Conservation (phyloP, 2,329 filamentous ascomycete species). For the Claviceps sp. region DNA sequence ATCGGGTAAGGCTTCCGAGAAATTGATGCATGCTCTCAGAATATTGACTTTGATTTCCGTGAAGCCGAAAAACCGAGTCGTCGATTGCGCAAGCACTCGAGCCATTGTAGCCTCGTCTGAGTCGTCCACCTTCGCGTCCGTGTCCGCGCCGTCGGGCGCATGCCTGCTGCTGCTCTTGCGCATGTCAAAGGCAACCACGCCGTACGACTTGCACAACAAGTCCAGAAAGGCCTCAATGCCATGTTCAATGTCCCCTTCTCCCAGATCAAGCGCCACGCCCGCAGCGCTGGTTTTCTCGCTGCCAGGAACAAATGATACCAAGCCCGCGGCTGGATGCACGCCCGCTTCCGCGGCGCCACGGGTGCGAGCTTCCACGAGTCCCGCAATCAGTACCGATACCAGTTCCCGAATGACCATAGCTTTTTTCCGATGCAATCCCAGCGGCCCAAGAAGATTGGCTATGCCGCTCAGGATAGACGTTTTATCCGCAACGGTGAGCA, state of each 20-base stretch:
- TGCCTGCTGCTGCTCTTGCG: conserved; percentile 9
- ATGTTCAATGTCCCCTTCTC: conserved; percentile 50
- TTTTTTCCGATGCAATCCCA: conserved; percentile 80
- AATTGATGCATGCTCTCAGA: conserved; percentile 76
- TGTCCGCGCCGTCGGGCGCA: background rate
- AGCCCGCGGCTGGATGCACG: conserved; percentile 81
- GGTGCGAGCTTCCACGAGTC: conserved; percentile 80
- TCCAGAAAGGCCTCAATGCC: conserved; percentile 52
- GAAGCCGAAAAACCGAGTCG: conserved; percentile 59
- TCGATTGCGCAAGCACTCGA: conserved; percentile 46
- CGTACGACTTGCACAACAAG: conserved; percentile 48
- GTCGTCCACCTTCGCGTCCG: conserved; percentile 20
- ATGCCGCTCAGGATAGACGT: conserved; percentile 75
- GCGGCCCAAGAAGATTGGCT: conserved; percentile 64
- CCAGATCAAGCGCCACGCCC: conserved; percentile 42
- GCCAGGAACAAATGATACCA: conserved; percentile 55
- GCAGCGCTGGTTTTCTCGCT: conserved; percentile 35
- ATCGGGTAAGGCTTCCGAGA: conserved; percentile 87
- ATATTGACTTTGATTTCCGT: conserved; percentile 72
- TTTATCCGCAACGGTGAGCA: conserved; percentile 60
- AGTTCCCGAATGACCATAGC: conserved; percentile 80
- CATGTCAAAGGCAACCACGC: conserved; percentile 41
- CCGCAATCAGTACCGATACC: conserved; percentile 67
- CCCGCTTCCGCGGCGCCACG: conserved; percentile 91
- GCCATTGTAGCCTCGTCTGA: conserved; percentile 38